A percentile compares a stretch with the other conserved stretches of the same genome.
phyloP scores from a whole-genome alignment of 345 rosid species.

The Eucalyptus decipiens region DNA sequence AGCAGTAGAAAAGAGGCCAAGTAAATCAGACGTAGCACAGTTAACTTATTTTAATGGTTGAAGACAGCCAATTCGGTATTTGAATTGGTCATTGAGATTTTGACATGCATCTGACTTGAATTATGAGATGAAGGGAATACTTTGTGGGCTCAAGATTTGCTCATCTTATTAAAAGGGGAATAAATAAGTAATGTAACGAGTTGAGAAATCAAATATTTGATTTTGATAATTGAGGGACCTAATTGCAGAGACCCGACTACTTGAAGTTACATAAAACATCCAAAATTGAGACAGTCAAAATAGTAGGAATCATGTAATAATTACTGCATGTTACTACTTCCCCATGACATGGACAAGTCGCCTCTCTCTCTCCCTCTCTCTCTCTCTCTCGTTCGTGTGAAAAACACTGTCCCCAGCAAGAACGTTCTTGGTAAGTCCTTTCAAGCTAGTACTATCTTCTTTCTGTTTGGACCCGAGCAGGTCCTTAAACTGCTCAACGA shows the following conservation, averaged over 20 bases:
- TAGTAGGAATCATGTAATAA: neutral
- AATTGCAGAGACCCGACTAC: neutral
- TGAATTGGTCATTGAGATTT: neutral
- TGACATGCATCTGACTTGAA: neutral
- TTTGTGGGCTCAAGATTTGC: neutral
- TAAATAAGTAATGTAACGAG: fast-evolving
- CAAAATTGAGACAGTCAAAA: neutral
- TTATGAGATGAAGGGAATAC: neutral
- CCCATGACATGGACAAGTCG: neutral
- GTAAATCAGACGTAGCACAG: neutral
- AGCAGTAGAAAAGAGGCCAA: neutral
- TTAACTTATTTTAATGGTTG: neutral
- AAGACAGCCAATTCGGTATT: neutral
- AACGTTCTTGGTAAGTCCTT: neutral
- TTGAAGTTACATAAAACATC: neutral
- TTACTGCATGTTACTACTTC: neutral
- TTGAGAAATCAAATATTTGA: neutral
- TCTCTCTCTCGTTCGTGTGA: neutral
- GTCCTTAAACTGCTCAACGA: too few relatives aligned
- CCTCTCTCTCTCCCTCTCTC: too few relatives aligned
- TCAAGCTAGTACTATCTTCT: neutral
- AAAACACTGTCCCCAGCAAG: too few relatives aligned
- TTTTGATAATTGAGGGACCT: neutral
- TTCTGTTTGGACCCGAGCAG: too few relatives aligned
- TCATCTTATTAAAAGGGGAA: neutral